Base-by-base conservation (phyloP, 2,329 filamentous ascomycete species). In the Acephala macrosclerotiorum region DNA sequence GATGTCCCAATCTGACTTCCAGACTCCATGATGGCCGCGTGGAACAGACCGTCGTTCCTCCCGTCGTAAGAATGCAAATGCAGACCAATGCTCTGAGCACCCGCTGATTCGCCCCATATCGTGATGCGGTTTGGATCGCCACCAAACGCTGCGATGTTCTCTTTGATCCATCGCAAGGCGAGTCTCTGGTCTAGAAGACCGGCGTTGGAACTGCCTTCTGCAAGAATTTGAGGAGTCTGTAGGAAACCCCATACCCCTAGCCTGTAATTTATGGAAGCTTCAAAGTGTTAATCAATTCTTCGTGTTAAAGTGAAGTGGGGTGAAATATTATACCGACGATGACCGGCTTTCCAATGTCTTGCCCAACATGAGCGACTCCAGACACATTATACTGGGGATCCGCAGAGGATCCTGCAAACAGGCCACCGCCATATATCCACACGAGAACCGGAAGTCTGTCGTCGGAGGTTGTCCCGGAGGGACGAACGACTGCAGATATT, bases 331-430 rank as follows among this genome's bases (percentile, higher is more conserved):
- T 57, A 57, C 55, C 55, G 22, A 57, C 55, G 36, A 88, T 80
- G 47, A 89, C 79, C 0, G 84, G 85, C 69, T 85, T 82, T 47
- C 79, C 80, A 25, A 86, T 81, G 3, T 82, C 76, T 47, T 84
- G 81, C 7, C 84, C 81, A 29, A 84, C 81, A 53, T 82, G 77
- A 7, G 91, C 85, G 56, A 91, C 84, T 57, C 84, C 87, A 25
- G 85, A 87, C 40, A 90, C 80, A 71, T 91, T 91, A 74, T 91
- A 91, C 61, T 87, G 83, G 5, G 83, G 79, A 66, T 88, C 85
- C 67, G 77, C 70, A 69, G 81, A 74, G 74, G 81, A 79, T 1
- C 87, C 87, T 36, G 80, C 77, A 60, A 79, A 82, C 5, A 87
- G 80, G 1, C 84, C 85, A 36, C 86, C 86, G 14, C 85, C 81